Base-by-base conservation (phyloP, 768 basidiomycete genomes). In the Lactarius evosmus region DNA sequence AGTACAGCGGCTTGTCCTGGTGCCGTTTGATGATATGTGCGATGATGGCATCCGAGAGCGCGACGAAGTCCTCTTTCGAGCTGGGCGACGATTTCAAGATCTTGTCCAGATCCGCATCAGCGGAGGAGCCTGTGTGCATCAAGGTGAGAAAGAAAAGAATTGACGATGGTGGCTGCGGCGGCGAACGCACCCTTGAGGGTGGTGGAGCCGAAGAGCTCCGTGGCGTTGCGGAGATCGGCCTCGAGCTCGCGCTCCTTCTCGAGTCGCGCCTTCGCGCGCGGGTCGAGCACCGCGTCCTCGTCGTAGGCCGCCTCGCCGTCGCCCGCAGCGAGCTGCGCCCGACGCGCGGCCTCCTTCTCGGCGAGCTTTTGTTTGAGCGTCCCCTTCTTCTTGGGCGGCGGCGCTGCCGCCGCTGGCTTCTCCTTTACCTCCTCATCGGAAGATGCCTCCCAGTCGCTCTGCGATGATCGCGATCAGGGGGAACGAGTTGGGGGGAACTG, bases 391-490 rank as follows among this genome's bases (percentile, higher is more conserved):
- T 91, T 93, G 2, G 88, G 85, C 0, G 83, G 68, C 3, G 77
- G 73, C 7, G 80, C 74, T 5, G 78, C 72, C 2, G 82, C 58
- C 46, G 79, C 74, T 6, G 80, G 75, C 53, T 82, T 76, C 65
- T 77, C 79, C 70, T 79, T 78, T 58, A 86, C 83, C 59, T 92
- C 92, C 41, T 89, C 88, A 7, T 84, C 85, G 7, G 86, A 87
- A 1, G 89, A 89, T 36, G 80, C 91, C 70, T 98, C 95, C 96
- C 96, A 98, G 75, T 97, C 95, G 75, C 92, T 94, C 93, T 96
- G 70, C 34, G 67, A 44, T 25, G 38, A 65, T 66, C 67, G 44
- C 54, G 55, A 66, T 66, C 30, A 60, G 46, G 46, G 41, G n/a
- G n/a, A n/a, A n/a, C n/a, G n/a, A n/a, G n/a, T n/a, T n/a, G n/a